Evolutionary conservation across 2,329 filamentous ascomycete genomes (phyloP).

Genomic region (Myriosclerotinia duriaeana): DNA sequence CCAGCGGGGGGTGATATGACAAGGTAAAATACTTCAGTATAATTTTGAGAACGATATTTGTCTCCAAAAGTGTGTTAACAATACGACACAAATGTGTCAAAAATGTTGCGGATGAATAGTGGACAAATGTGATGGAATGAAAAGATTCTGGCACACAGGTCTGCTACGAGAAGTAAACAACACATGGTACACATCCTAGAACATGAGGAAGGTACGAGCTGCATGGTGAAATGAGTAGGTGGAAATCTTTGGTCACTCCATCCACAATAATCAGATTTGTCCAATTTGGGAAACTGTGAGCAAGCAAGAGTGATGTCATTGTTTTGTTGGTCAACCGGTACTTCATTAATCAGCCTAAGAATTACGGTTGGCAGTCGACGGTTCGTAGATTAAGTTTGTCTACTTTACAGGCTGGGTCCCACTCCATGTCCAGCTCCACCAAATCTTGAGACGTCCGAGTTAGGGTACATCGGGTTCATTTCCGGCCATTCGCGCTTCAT

Average conservation of each 20-base stretch:
- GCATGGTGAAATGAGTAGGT: background rate
- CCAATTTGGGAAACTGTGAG: background rate
- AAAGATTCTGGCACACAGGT: background rate
- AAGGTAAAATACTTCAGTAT: slow-evolving; percentile 6
- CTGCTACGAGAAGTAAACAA: background rate
- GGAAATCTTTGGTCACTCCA: background rate
- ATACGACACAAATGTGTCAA: slow-evolving; percentile 22
- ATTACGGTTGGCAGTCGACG: background rate
- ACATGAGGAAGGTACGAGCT: slow-evolving; percentile 14
- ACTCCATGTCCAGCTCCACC: slow-evolving; percentile 27
- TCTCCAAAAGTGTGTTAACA: slow-evolving; percentile 24
- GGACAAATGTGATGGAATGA: background rate
- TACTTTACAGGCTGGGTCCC: slow-evolving; percentile 18
- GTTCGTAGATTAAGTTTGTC: background rate
- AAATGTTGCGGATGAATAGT: slow-evolving; percentile 7
- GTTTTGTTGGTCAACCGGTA: background rate
- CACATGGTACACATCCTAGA: background rate
- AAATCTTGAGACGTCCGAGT: slow-evolving; percentile 26
- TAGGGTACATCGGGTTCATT: slow-evolving; percentile 28
- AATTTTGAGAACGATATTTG: slow-evolving; percentile 20
- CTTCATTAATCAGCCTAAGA: background rate
- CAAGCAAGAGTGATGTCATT: background rate
- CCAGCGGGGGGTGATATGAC: background rate
- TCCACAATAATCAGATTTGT: background rate
- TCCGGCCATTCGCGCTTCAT: slow-evolving; percentile 31